Percentiles rank a stretch among this genome's conserved stretches.
Evolutionary conservation across 2,329 filamentous ascomycete species (phyloP).

Genomic region (Ustilaginoidea virens): DNA sequence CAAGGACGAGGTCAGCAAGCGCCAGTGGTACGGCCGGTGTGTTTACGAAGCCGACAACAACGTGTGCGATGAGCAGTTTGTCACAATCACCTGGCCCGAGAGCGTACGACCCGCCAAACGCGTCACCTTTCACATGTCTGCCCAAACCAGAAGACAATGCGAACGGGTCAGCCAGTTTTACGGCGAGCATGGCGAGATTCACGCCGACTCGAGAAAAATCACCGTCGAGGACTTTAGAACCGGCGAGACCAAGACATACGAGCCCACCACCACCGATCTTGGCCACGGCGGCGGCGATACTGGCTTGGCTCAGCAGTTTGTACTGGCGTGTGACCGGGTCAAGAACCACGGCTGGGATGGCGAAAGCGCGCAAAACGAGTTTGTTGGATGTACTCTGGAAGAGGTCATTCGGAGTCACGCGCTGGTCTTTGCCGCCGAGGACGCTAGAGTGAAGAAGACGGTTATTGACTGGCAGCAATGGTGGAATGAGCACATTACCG

Average conservation of each 20-base stretch:
- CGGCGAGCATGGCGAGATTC: constrained; percentile 72
- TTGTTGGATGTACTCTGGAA: constrained; percentile 70
- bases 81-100: constrained; percentile 79
- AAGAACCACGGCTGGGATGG: constrained; percentile 54
- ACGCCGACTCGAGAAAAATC: constrained; percentile 69
- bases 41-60: constrained; percentile 90
- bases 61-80: constrained; percentile 83
- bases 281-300: constrained; percentile 26
- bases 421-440: constrained; percentile 86
- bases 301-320: constrained; percentile 64
- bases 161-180: constrained; percentile 75
- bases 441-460: constrained; percentile 54
- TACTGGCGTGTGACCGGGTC: constrained; percentile 66
- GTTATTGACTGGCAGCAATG: constrained; percentile 63
- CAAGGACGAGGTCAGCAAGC: constrained; percentile 27
- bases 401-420: constrained; percentile 84
- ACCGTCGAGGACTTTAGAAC: constrained; percentile 46
- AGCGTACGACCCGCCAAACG: constrained; percentile 55
- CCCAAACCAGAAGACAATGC: constrained; percentile 76
- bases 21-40: constrained; percentile 82
- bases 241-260: constrained; percentile 15
- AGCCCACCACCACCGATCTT: constrained; percentile 18
- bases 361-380: constrained; percentile 54
- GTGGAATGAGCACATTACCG: constrained; percentile 40
- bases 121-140: constrained; percentile 86